phyloP scores from a whole-genome alignment of 2,329 filamentous ascomycete genomes.

The Pseudohalonectria lignicola region DNA sequence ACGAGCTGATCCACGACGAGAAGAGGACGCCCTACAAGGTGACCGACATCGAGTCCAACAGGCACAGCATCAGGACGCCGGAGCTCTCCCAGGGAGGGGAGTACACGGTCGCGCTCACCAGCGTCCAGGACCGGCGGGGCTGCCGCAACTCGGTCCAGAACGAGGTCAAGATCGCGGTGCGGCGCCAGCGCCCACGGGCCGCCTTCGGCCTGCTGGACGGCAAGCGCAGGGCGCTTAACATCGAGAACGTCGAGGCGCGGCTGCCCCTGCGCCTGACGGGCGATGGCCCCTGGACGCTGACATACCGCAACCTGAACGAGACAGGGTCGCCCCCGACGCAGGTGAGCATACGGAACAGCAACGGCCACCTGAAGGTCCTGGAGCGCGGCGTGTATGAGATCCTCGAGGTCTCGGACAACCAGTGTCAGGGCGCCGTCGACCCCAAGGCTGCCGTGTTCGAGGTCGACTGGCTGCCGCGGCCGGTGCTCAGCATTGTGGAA shows the following conservation, averaged over 20 bases:
- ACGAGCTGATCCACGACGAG: conserved; percentile 84
- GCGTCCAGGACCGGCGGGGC: conserved; percentile 73
- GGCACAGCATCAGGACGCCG: conserved; percentile 65
- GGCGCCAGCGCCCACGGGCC: conserved; percentile 77
- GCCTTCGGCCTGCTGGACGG: conserved; percentile 80
- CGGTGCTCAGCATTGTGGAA: conserved; percentile 56
- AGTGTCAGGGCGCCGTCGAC: conserved; percentile 76
- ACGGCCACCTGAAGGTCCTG: conserved; percentile 57
- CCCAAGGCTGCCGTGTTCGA: conserved; percentile 62
- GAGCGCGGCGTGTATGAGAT: conserved; percentile 71
- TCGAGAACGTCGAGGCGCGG: conserved; percentile 56
- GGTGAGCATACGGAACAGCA: conserved; percentile 42
- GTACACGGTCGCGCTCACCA: conserved; percentile 77
- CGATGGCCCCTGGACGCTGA: conserved; percentile 72
- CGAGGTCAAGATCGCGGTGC: conserved; percentile 74
- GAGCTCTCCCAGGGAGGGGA: conserved; percentile 72
- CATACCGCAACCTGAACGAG: conserved; percentile 57
- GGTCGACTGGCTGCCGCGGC: conserved; percentile 77
- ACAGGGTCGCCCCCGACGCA: background rate
- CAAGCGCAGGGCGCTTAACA: conserved; percentile 59
- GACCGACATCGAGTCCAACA: conserved; percentile 48
- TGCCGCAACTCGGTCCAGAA: conserved; percentile 83
- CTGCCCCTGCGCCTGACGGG: conserved; percentile 80
- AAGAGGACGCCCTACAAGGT: conserved; percentile 63
- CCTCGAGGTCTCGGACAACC: conserved; percentile 61